Conservation (phyloP, 345 rosid genomes). For the Boechera retrofracta region DNA sequence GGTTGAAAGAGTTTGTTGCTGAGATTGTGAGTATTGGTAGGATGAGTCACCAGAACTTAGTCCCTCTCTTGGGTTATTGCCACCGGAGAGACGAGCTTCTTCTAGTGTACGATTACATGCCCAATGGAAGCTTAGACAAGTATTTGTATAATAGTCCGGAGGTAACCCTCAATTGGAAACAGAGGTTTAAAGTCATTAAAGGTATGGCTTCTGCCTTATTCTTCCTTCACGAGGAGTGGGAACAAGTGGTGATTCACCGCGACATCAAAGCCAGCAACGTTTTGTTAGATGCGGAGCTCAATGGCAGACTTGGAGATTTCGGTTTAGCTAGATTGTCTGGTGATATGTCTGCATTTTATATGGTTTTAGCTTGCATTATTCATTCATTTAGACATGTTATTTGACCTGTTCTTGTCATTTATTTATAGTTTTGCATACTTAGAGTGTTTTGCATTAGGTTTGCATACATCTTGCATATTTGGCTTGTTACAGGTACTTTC, state of each 20-base stretch:
- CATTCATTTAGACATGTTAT: too few relatives aligned
- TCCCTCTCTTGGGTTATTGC: slow-evolving; percentile 62
- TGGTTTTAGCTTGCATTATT: too few relatives aligned
- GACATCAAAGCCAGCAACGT: slow-evolving; percentile 84
- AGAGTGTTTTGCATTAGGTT: too few relatives aligned
- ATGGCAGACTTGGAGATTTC: slow-evolving; percentile 81
- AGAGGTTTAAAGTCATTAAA: slow-evolving; percentile 65
- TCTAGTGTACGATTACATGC: too few relatives aligned
- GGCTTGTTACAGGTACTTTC: too few relatives aligned
- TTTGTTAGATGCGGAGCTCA: slow-evolving; percentile 60
- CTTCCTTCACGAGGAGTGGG: slow-evolving; percentile 79
- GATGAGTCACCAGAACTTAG: slow-evolving; percentile 80
- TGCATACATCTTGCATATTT: too few relatives aligned
- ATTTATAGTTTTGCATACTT: too few relatives aligned
- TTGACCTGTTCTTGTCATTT: too few relatives aligned
- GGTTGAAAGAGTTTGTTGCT: slow-evolving; percentile 75
- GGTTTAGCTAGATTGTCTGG: slow-evolving; percentile 48
- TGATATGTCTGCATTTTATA: too few relatives aligned
- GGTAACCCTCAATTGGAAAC: slow-evolving; percentile 60
- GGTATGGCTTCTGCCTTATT: slow-evolving; percentile 79
- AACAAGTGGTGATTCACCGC: slow-evolving; percentile 79
- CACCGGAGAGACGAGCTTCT: too few relatives aligned
- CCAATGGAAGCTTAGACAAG: too few relatives aligned
- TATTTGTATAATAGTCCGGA: too few relatives aligned
- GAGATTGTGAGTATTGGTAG: slow-evolving; percentile 78